Evolutionary conservation across 2,329 filamentous ascomycete genomes (phyloP).

Genomic region (Phialophora macrospora): DNA sequence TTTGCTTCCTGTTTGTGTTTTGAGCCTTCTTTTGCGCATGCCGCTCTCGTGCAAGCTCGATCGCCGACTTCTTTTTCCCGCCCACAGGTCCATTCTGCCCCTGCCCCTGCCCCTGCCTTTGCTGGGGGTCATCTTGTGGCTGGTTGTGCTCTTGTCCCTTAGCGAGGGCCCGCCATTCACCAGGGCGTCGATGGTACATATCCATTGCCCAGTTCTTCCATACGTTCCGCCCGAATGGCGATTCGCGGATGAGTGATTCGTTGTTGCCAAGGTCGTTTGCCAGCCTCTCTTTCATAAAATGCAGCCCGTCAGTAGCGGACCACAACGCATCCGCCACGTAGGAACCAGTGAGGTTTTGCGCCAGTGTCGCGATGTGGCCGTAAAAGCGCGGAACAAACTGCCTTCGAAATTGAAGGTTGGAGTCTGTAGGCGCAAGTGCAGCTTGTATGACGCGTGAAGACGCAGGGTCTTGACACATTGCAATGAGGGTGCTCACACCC

Average conservation of each 20-base stretch:
- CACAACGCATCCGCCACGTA: conserved; percentile 72
- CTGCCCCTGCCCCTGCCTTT: neutral
- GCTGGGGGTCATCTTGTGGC: neutral
- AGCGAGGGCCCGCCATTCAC: conserved; percentile 67
- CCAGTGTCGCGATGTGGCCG: conserved; percentile 64
- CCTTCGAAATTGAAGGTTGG: conserved; percentile 59
- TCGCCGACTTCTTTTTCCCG: conserved; percentile 52
- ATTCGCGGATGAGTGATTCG: conserved; percentile 67
- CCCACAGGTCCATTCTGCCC: conserved; percentile 33
- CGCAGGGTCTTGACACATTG: conserved; percentile 67
- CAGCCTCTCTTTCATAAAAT: conserved; percentile 70
- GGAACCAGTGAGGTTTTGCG: conserved; percentile 66
- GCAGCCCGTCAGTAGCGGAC: conserved; percentile 65
- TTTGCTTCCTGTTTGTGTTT: conserved; percentile 37
- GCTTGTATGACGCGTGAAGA: conserved; percentile 68
- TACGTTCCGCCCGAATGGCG: conserved; percentile 67
- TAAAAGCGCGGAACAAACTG: conserved; percentile 68
- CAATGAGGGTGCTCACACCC: conserved; percentile 60
- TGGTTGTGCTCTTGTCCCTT: conserved; percentile 52
- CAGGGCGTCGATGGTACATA: conserved; percentile 66
- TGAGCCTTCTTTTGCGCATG: conserved; percentile 53
- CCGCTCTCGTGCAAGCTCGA: conserved; percentile 63
- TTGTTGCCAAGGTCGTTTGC: conserved; percentile 65
- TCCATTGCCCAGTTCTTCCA: conserved; percentile 79
- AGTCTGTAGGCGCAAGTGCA: conserved; percentile 54